A percentile compares a stretch with the other conserved stretches of the same genome.
Evolutionary conservation across 139 green algal genomes (phyloP).

Genomic region (Chlorella sp.): DNA sequence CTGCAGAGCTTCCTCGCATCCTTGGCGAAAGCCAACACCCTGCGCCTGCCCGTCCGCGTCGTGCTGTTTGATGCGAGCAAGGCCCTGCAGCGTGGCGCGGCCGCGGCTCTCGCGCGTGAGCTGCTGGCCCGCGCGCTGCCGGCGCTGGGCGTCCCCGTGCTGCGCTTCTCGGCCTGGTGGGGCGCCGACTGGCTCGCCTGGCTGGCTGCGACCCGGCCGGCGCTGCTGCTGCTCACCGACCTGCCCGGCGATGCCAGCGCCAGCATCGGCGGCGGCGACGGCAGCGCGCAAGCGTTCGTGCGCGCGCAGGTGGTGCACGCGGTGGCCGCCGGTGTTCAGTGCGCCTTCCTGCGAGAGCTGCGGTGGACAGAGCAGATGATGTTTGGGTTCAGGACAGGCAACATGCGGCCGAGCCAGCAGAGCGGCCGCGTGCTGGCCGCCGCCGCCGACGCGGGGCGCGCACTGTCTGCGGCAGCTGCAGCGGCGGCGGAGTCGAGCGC

Average conservation of each 20-base stretch:
- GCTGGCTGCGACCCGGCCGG: not conserved
- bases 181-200: constrained; percentile 1
- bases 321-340: not conserved
- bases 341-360: constrained; percentile 28
- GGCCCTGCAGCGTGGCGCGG: not conserved
- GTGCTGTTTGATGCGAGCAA: constrained; percentile 7
- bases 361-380: constrained; percentile 4
- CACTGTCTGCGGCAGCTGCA: too few species aligned
- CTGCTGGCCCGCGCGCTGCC: not conserved
- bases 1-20: not conserved
- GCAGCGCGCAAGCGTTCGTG: not conserved
- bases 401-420: too few species aligned
- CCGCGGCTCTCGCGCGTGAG: not conserved
- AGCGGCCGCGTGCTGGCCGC: not conserved
- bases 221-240: constrained; percentile 22
- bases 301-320: not conserved
- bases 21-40: not conserved
- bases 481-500: too few species aligned
- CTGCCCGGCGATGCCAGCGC: not conserved
- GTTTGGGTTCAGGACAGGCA: constrained; percentile 14
- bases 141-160: not conserved
- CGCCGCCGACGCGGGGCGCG: too few species aligned
- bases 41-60: not conserved
- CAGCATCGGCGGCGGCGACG: not conserved
- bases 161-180: constrained; percentile 7